phyloP scores from a whole-genome alignment of 495 filamentous ascomycete genomes.

The Staphylotrichum longicolle region DNA sequence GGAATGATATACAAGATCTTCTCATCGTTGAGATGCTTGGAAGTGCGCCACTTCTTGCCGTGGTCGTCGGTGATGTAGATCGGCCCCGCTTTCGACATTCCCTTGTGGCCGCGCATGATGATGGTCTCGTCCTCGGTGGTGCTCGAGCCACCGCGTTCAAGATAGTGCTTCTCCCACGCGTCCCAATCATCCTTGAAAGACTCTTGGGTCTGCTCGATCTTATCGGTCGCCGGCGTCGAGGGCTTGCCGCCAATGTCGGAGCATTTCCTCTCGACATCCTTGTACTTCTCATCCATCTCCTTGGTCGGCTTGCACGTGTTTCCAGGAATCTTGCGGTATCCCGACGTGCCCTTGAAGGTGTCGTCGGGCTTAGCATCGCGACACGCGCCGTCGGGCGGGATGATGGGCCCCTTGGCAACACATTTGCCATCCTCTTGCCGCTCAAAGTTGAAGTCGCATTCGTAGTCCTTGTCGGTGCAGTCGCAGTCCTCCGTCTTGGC shows the following conservation, averaged over 20 bases:
- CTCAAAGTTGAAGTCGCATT: constrained; percentile 90
- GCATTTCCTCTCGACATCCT: constrained; percentile 57
- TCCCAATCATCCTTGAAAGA: constrained; percentile 58
- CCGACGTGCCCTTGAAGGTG: constrained; percentile 78
- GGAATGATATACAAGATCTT: constrained; percentile 66
- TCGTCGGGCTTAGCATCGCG: constrained; percentile 56
- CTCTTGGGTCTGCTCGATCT: constrained; percentile 56
- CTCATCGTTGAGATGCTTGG: constrained; percentile 57
- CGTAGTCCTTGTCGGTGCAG: constrained; percentile 80
- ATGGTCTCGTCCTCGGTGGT: constrained; percentile 74
- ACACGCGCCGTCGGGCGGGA: constrained; percentile 64
- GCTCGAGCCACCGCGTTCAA: constrained; percentile 72
- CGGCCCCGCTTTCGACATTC: constrained; percentile 36
- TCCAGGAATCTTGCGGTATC: constrained; percentile 89
- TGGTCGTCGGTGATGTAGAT: constrained; percentile 76
- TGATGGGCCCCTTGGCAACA: constrained; percentile 46
- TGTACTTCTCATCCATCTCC: constrained; percentile 56
- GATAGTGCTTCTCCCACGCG: constrained; percentile 67
- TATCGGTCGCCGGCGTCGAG: constrained; percentile 50
- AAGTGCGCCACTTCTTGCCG: constrained; percentile 71
- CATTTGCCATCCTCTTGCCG: constrained; percentile 59
- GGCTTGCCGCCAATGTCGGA: constrained; percentile 43
- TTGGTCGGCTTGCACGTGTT: constrained; percentile 68
- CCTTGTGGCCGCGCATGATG: constrained; percentile 59
- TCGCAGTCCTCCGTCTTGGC: constrained; percentile 67